A percentile compares a stretch with the other conserved stretches of the same genome.
Conservation (phyloP, 495 filamentous ascomycete species). For the Schizothecium vesticola region DNA sequence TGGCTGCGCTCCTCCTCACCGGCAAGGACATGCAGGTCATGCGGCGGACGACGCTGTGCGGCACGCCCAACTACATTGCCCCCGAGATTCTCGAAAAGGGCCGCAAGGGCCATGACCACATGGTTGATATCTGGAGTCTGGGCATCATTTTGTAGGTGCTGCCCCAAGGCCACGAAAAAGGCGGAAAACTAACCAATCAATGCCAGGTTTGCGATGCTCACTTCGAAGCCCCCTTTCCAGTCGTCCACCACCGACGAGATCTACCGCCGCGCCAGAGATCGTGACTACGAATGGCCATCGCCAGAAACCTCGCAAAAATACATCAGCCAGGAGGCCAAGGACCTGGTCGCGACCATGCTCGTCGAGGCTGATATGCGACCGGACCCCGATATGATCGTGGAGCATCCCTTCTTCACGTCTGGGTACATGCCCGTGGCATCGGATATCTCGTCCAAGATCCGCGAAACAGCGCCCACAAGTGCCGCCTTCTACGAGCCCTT, state of each 20-base stretch:
- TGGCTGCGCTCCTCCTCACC: constrained; percentile 87
- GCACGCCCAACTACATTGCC: constrained; percentile 97
- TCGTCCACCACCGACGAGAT: constrained; percentile 82
- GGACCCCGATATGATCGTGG: constrained; percentile 73
- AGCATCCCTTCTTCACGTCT: constrained; percentile 72
- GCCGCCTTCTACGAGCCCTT: constrained; percentile 37
- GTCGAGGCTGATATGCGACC: constrained; percentile 69
- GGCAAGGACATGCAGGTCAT: constrained; percentile 71
- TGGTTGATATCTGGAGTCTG: constrained; percentile 94
- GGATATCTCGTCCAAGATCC: constrained; percentile 47
- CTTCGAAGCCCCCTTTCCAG: constrained; percentile 84
- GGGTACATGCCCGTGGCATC: constrained; percentile 51
- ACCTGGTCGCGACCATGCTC: constrained; percentile 68
- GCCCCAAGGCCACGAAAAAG: not conserved
- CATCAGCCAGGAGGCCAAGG: constrained; percentile 62
- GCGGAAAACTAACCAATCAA: not conserved
- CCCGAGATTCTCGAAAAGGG: constrained; percentile 87
- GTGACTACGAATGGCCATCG: constrained; percentile 74
- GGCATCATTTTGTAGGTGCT: constrained; percentile 84
- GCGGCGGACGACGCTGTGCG: constrained; percentile 85
- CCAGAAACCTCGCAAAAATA: constrained; percentile 43
- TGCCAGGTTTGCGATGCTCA: constrained; percentile 75
- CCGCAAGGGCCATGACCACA: constrained; percentile 81
- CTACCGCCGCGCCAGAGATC: constrained; percentile 65
- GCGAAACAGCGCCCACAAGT: constrained; percentile 43